Percentiles rank a stretch among this genome's conserved stretches.
These are phyloP conservation scores for Fusarium napiforme DNA, from an alignment of 2,329 filamentous ascomycete genomes.

Conservation along the genomic window DNA sequence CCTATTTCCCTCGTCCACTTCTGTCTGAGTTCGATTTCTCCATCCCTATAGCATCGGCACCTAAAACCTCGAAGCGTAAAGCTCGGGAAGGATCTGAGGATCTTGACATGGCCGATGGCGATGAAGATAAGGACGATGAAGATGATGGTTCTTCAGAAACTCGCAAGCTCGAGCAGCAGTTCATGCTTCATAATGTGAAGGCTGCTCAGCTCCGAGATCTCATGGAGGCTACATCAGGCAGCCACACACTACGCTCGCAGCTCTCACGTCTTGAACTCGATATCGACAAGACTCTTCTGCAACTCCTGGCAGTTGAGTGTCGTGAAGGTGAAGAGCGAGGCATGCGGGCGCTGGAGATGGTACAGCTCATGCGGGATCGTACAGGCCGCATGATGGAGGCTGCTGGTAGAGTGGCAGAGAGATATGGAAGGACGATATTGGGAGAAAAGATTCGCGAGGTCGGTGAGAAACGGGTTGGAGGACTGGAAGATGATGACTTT, in stretches of 20 bases:
- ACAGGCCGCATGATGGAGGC: conserved; percentile 92
- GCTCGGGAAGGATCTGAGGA: conserved; percentile 48
- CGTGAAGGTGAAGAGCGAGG: conserved; percentile 91
- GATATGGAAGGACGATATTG: conserved; percentile 83
- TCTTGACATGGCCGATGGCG: conserved; percentile 49
- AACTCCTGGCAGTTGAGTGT: conserved; percentile 90
- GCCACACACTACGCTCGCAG: conserved; percentile 70
- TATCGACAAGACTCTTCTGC: conserved; percentile 88
- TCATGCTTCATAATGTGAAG: conserved; percentile 78
- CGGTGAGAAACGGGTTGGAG: conserved; percentile 75
- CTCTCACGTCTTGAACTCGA: conserved; percentile 81
- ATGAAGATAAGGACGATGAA: conserved; percentile 46
- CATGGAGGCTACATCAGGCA: conserved; percentile 70
- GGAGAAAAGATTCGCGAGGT: conserved; percentile 91
- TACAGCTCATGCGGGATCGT: conserved; percentile 83
- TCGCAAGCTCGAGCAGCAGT: conserved; percentile 80
- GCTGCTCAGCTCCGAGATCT: conserved; percentile 81
- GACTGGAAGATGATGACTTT: conserved; percentile 67
- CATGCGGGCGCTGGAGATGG: conserved; percentile 94
- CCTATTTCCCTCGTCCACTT: conserved; percentile 89
- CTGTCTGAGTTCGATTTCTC: conserved; percentile 94
- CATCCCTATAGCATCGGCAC: conserved; percentile 76
- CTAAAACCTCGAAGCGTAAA: conserved; percentile 49
- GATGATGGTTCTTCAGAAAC: conserved; percentile 59
- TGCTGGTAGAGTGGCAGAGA: conserved; percentile 86